Evolutionary conservation across 306 rosid species (phyloP).

Genomic region (Dalbergia cochinchinensis): DNA sequence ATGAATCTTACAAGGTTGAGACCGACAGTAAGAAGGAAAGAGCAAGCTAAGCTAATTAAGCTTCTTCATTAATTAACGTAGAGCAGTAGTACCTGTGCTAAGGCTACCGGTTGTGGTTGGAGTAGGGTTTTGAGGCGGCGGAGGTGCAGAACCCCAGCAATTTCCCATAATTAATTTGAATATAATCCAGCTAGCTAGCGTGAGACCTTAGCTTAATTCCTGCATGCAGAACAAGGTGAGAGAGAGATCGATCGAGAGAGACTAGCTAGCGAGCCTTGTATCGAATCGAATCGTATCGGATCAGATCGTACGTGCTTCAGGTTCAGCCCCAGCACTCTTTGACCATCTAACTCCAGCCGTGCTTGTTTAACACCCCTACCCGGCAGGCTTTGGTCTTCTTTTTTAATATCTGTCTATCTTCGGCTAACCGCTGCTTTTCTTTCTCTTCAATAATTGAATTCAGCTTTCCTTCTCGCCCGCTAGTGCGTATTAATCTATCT

Average conservation of each 20-base stretch:
- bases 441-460: constrained; percentile 34
- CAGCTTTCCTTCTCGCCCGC: constrained; percentile 1
- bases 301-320: no score
- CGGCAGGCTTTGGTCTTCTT: background rate
- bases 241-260: background rate
- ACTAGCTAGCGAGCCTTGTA: no score
- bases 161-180: constrained; percentile 63
- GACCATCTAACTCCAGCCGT: background rate
- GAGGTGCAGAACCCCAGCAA: constrained; percentile 74
- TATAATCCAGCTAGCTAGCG: no score
- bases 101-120: constrained; percentile 61
- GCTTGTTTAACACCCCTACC: background rate
- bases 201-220: background rate
- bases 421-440: background rate
- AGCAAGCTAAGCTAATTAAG: no score
- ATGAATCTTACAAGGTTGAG: no score
- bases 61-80: no score
- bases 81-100: constrained; percentile 52
- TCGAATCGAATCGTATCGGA: no score
- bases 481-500: no score
- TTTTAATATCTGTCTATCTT: background rate
- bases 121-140: constrained; percentile 40
- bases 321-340: no score
- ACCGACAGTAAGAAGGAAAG: no score
- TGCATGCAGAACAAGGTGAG: background rate